Base-by-base conservation (phyloP, 106 monocot genomes). In the Acanthochlamys bracteata region DNA sequence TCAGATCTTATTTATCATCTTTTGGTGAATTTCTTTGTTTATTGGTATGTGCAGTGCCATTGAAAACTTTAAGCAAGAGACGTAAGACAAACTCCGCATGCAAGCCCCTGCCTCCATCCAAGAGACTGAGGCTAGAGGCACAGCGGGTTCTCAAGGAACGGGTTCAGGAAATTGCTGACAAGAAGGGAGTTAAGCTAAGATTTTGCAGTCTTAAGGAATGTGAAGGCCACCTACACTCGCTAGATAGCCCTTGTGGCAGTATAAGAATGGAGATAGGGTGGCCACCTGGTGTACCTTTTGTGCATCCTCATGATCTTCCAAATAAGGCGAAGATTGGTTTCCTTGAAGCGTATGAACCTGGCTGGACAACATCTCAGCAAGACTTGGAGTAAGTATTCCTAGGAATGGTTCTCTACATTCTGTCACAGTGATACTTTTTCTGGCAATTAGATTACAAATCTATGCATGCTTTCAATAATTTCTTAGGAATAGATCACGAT, bases 321-420 rank as follows among this genome's bases (percentile, higher is more conserved):
- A 94, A 94, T 53, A 94, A 94, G 52, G 89, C 93, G 59, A 89
- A 94, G 53, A 68, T 94, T 40, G 81, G 79, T 4, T 89, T 94
- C 74, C 89, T 94, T 65, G 93, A 94, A 79, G 93, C 93, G 65
- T 94, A 79, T 62, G 93, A 94, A 63, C 86, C 93, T 69, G 93
- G 93, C 39, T 93, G 93, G 93, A 84, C 89, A 7, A 78, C 83
- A 20, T 81, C 86, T 49, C 89, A 89, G 77, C 89, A 94, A 67
- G 89, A 89, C 69, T 77, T 94, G 61, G 93, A 86, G 86, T 79
- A 73, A 83, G 78, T 70, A 67, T 76, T 63, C 61, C 67, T 64
- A 67, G 80, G 76, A 56, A 63, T 47, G 71, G 75, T 46, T 8
- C 45, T 46, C 14, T 46, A 10, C 45, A 46, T 14, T 46, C 45